These are phyloP conservation scores for Neoarthrinium moseri DNA, from an alignment of 2,329 filamentous ascomycete species.

Conservation along the genomic window DNA sequence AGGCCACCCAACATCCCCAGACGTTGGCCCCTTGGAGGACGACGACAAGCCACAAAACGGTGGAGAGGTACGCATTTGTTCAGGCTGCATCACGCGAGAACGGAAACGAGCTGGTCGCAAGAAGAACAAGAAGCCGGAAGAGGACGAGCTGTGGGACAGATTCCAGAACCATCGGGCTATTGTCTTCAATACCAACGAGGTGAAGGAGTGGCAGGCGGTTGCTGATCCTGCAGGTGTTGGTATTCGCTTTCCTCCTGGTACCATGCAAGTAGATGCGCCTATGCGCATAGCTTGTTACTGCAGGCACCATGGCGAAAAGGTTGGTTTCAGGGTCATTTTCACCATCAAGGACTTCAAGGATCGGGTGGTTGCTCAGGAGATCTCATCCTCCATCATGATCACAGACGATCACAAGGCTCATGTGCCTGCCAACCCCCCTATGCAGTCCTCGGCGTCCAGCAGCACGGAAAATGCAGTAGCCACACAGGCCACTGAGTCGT, in stretches of 20 bases:
- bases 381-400: constrained; percentile 90
- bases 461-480: constrained; percentile 5
- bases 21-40: constrained; percentile 55
- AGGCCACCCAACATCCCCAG: constrained; percentile 26
- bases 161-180: constrained; percentile 81
- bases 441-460: constrained; percentile 12
- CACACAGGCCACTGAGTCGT: constrained; percentile 7
- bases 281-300: constrained; percentile 99
- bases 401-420: constrained; percentile 97
- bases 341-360: constrained; percentile 82
- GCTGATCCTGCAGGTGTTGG: constrained; percentile 48
- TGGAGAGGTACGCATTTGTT: constrained; percentile 90
- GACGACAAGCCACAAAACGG: constrained; percentile 78
- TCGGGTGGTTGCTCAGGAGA: constrained; percentile 76
- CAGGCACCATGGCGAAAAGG: constrained; percentile 89
- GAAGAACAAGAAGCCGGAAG: constrained; percentile 89
- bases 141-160: constrained; percentile 82
- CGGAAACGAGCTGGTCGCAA: constrained; percentile 88
- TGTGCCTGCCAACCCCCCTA: constrained; percentile 28
- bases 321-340: constrained; percentile 90
- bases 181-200: constrained; percentile 86
- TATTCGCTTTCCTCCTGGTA: constrained; percentile 40
- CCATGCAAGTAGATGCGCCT: constrained; percentile 77
- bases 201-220: constrained; percentile 75
- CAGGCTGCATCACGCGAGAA: constrained; percentile 88